Evolutionary conservation across 768 basidiomycete species (phyloP), one percentile per base, ranked within the genome.

Genomic region (Dioszegia crocea): DNA sequence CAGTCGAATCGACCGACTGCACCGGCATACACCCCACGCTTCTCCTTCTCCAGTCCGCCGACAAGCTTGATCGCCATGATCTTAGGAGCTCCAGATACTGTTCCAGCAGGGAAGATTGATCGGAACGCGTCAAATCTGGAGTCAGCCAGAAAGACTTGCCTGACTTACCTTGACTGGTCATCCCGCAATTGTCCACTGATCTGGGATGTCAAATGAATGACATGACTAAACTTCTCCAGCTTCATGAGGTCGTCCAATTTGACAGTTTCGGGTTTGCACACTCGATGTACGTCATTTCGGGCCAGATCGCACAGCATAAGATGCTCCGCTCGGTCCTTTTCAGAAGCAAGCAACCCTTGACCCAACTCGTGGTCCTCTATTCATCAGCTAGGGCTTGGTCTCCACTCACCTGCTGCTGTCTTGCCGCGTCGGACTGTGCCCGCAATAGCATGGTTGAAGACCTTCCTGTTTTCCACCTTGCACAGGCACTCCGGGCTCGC

Each of bases 291-390:
- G 73, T 99, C 96, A 80, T 99, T 99, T 17, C 96, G 83, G 6
- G 96, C 96, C 57, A 99, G 83, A 78, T 99, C 96, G 56, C 97
- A 91, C 57, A 99, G 85, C 96, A 98, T 98, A 76, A 98, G 91
- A 74, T 99, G 94, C 74, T 99, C 96, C 40, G 96, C 92, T 29
- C 90, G 83, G 73, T 99, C 96, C 77, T 99, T 99, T 67, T 89
- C 89, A 0, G 91, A 96, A 23, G 84, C 82, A 30, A 86, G 78
- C 14, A 99, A 82, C 33, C 85, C 83, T 16, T 84, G 81, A 9
- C 88, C 87, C 5, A 98, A 80, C 60, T 80, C 79, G 58, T 84
- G 84, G 75, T 99, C 96, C 88, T 99, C 96, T 45, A 26, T 9
- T n/a, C 36, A 27, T 55, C 45, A 64, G 65, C 47, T 61, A 24